These are phyloP conservation scores for Testicularia cyperi DNA, from an alignment of 1,284 basidiomycete species.

Conservation along the genomic window DNA sequence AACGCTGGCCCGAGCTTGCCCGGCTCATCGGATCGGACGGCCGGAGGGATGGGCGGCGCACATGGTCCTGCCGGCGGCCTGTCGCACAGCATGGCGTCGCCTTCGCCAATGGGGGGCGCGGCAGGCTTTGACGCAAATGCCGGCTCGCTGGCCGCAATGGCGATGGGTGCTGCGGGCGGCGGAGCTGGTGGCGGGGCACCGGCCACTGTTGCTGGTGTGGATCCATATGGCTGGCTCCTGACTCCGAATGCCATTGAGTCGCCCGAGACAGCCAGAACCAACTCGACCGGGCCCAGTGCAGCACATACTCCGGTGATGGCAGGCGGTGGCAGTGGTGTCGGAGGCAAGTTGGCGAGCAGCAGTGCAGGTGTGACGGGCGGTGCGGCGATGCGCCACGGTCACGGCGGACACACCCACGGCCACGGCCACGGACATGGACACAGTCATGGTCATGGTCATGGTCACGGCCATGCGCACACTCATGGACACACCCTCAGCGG, in stretches of 20 bases:
- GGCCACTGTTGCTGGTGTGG: no score
- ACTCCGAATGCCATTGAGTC: slow-evolving; percentile 26
- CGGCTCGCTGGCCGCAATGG: neutral
- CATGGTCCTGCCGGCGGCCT: no score
- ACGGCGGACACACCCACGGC: slow-evolving; percentile 2
- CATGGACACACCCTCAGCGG: slow-evolving; percentile 6
- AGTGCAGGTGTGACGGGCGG: no score
- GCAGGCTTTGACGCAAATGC: slow-evolving; percentile 5
- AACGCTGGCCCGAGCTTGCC: no score
- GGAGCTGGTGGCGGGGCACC: neutral
- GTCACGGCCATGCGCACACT: slow-evolving; percentile 12
- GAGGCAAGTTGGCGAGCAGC: neutral
- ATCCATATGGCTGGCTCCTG: slow-evolving; percentile 38
- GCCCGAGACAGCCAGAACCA: slow-evolving; percentile 17
- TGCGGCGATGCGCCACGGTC: no score
- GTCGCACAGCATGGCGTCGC: slow-evolving; percentile 5
- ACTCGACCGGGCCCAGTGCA: slow-evolving; percentile 3
- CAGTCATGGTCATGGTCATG: no score
- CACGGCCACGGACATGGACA: neutral
- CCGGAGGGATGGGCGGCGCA: no score
- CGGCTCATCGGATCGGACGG: no score
- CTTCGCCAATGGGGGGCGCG: slow-evolving; percentile 4
- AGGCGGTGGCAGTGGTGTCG: neutral
- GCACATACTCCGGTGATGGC: slow-evolving; percentile 19
- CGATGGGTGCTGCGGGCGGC: neutral